Evolutionary conservation across 108 stramenopile species (phyloP).

Genomic region (Nitzschia sp.): DNA sequence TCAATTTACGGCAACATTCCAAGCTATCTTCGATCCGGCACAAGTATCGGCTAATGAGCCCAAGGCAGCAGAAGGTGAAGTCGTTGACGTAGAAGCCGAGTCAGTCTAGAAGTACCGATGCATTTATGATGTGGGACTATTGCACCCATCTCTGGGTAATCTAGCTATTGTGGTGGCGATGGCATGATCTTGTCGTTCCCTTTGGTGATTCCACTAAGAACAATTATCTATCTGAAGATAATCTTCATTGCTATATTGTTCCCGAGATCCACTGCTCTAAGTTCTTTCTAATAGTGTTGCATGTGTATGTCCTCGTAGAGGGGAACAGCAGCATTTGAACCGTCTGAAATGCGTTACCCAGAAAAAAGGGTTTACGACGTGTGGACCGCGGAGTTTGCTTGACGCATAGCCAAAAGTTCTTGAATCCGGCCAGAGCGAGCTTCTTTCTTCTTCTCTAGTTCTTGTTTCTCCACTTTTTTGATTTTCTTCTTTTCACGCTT

Average conservation of each 20-base stretch:
- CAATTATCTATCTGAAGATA: no score
- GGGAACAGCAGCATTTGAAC: no score
- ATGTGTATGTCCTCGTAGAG: no score
- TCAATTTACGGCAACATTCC: slow-evolving; percentile 76
- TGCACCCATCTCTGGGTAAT: no score
- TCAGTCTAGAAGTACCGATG: neutral
- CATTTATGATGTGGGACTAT: neutral
- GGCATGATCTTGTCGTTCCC: no score
- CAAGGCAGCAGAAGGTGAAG: neutral
- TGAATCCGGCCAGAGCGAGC: slow-evolving; percentile 6
- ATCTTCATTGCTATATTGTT: no score
- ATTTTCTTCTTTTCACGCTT: slow-evolving; percentile 6
- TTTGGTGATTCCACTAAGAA: no score
- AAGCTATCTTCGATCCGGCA: slow-evolving; percentile 60
- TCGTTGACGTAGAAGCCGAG: slow-evolving; percentile 24
- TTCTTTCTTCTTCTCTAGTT: neutral
- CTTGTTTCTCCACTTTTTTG: neutral
- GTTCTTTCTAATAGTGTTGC: no score
- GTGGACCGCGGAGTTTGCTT: neutral
- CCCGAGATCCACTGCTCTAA: no score
- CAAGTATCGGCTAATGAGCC: neutral
- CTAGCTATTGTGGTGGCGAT: no score
- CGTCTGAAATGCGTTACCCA: no score
- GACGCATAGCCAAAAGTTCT: neutral
- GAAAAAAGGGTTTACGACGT: neutral